Evolutionary conservation across 495 filamentous ascomycete genomes (phyloP).

Genomic region (Paragyromitra xinjiangensis): DNA sequence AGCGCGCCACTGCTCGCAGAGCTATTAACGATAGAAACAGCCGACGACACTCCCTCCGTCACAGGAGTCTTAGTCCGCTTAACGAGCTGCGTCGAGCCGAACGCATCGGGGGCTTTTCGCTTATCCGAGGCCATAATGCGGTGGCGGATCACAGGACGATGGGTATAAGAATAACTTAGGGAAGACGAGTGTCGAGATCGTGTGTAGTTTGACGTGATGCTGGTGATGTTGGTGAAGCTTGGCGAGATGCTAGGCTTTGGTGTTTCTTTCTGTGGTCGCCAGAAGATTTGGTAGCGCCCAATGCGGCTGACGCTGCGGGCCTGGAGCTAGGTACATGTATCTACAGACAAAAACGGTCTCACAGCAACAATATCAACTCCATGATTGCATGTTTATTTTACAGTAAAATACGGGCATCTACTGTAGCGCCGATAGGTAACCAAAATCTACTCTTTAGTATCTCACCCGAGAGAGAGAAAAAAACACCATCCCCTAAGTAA

Average conservation of each 20-base stretch:
- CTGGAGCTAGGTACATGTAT: not conserved
- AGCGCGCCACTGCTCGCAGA: slow-evolving; percentile 76
- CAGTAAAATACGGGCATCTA: not conserved
- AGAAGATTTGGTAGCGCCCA: slow-evolving; percentile 6
- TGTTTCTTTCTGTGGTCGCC: slow-evolving; percentile 13
- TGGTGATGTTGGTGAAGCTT: slow-evolving; percentile 32
- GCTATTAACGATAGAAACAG: slow-evolving; percentile 71
- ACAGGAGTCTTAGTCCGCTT: slow-evolving; percentile 82
- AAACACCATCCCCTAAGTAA: not conserved
- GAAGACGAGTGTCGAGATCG: not conserved
- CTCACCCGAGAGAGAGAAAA: not conserved
- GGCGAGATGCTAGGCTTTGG: slow-evolving; percentile 16
- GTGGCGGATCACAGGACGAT: not conserved
- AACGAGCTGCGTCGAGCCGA: slow-evolving; percentile 82
- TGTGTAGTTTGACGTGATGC: slow-evolving; percentile 8
- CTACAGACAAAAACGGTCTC: not conserved
- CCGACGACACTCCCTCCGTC: slow-evolving; percentile 67
- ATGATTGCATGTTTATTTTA: not conserved
- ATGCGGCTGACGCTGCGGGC: slow-evolving; percentile 17
- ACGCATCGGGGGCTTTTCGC: slow-evolving; percentile 80
- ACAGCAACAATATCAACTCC: not conserved
- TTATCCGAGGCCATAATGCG: slow-evolving; percentile 84
- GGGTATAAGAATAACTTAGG: slow-evolving; percentile 1
- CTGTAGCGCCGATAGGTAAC: not conserved
- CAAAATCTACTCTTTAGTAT: not conserved